Conservation (phyloP, 1,284 basidiomycete species). For the Coniophora puteana region DNA sequence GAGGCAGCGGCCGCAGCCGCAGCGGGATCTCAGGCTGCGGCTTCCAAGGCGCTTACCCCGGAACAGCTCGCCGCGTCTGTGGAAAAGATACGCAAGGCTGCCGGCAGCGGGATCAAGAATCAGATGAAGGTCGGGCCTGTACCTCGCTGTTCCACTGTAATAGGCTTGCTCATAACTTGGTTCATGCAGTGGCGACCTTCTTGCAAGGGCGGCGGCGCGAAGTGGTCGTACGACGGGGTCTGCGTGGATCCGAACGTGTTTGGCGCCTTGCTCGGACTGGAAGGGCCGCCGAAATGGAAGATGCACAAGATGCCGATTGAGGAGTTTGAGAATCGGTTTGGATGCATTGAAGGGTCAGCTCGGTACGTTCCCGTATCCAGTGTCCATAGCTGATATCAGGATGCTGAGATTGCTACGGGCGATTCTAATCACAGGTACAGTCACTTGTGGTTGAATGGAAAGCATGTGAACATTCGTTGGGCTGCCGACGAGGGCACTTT, state of each 20-base stretch:
- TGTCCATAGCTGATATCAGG: neutral
- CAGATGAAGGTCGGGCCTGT: constrained; percentile 43
- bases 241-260: constrained; percentile 52
- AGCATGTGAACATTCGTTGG: constrained; percentile 46
- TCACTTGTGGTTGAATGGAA: constrained; percentile 36
- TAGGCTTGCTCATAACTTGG: constrained; percentile 7
- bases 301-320: constrained; percentile 43
- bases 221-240: constrained; percentile 52
- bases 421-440: constrained; percentile 6
- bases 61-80: constrained; percentile 41
- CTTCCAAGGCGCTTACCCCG: constrained; percentile 35
- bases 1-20: constrained; percentile 13
- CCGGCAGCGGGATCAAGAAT: constrained; percentile 49
- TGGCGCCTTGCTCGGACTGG: constrained; percentile 40
- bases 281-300: constrained; percentile 48
- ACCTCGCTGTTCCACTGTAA: constrained; percentile 2
- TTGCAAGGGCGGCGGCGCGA: constrained; percentile 46
- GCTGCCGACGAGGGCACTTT: constrained; percentile 49
- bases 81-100: constrained; percentile 42
- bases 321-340: constrained; percentile 41
- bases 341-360: constrained; percentile 23
- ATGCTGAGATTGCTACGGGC: neutral
- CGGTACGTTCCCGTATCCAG: constrained; percentile 19
- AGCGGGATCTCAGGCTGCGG: constrained; percentile 16
- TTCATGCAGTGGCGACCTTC: constrained; percentile 45